phyloP scores from a whole-genome alignment of 495 filamentous ascomycete genomes.

The Penicillium crystallinum region DNA sequence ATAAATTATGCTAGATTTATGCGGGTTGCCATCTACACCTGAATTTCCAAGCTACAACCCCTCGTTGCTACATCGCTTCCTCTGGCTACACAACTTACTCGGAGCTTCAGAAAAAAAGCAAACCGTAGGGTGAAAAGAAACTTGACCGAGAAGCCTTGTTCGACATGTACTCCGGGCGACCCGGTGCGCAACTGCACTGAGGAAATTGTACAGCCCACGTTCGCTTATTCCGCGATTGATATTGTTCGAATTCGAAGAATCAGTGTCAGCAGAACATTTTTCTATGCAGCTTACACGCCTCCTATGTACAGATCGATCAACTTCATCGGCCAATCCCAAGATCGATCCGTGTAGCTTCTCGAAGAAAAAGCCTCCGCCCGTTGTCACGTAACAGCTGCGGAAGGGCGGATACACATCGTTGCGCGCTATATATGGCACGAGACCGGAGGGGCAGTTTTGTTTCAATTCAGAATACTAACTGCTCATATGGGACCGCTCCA shows the following conservation, averaged over 20 bases:
- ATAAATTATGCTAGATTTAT: neutral
- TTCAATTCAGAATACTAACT: slow-evolving; percentile 16
- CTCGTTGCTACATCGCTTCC: neutral
- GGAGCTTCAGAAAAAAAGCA: neutral
- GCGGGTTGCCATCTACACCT: neutral
- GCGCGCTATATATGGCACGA: slow-evolving; percentile 9
- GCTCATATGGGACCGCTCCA: slow-evolving; percentile 13
- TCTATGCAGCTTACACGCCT: slow-evolving; percentile 41
- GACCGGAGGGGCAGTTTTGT: slow-evolving; percentile 10
- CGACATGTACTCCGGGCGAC: neutral
- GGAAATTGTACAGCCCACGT: neutral
- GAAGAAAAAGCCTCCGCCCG: slow-evolving; percentile 3
- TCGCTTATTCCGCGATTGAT: neutral
- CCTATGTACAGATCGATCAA: slow-evolving; percentile 40
- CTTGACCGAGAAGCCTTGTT: neutral
- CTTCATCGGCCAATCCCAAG: slow-evolving; percentile 15
- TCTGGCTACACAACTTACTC: neutral
- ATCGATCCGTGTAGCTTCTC: slow-evolving; percentile 8
- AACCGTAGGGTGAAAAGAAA: neutral
- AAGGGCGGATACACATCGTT: slow-evolving; percentile 5
- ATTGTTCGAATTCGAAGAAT: neutral
- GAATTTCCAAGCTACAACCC: neutral
- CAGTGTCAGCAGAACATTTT: slow-evolving; percentile 19
- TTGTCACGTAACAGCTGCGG: neutral
- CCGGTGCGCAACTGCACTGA: neutral